Evolutionary conservation across 2,329 filamentous ascomycete species (phyloP), one percentile per base, ranked within the genome.

Genomic region (Aspergillus amoenus): DNA sequence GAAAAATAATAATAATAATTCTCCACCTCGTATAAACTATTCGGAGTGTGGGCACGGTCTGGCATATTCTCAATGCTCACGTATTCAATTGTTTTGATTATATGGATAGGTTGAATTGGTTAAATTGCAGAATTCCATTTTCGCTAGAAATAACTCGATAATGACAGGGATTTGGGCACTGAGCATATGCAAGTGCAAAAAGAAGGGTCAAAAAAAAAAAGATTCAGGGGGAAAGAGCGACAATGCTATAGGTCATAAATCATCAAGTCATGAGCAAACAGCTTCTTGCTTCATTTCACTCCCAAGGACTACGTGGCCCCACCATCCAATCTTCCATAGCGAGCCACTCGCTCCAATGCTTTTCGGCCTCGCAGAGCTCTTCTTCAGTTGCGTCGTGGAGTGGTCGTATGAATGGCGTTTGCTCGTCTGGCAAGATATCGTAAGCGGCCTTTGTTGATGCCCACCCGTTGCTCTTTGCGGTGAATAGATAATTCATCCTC

Each of bases 281-380:
- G 12, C 5, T 4, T 30, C 27, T 30, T 30, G 27, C 8, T 13
- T 18, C 39, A 13, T 32, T 32, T 21, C 17, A n/a, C 21, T 44
- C 70, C 68, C 69, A 75, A 48, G 73, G 73, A 68, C 70, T 73
- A 17, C 90, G 79, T 1, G 90, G 87, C 5, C 93, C 93, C 17
- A 97, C 79, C 92, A 96, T 96, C 93, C 93, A 97, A 74, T 97
- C 93, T 74, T 96, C 91, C 91, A 97, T 95, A 7, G 91, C 90
- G 39, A 97, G 77, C 93, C 93, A 97, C 69, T 93, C 88, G 71
- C 91, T 95, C 94, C 94, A 99, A 58, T 82, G 86, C 54, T 84
- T 82, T 75, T 97, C 93, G 0, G 93, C 93, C 18, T 79, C 82
- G 53, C 89, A 83, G 60, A 97, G 89, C 77, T 97, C 94, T 42